Evolutionary conservation across 192 early-diverging fungal genomes (phyloP).

Genomic region (Coemansia sp.): DNA sequence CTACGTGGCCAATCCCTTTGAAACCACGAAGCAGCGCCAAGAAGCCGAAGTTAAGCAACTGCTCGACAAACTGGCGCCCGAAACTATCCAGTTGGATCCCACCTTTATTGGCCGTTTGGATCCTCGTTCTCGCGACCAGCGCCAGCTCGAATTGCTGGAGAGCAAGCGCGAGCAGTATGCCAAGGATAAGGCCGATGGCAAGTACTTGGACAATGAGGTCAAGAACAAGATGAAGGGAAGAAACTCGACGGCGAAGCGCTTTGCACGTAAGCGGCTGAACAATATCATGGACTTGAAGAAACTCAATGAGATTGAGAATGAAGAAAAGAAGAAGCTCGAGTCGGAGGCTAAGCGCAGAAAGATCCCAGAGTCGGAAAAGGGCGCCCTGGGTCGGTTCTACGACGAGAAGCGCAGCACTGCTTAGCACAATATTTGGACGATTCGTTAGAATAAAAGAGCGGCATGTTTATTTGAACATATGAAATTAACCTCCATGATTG

Average conservation of each 20-base stretch:
- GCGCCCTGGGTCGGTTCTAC: conserved; percentile 44
- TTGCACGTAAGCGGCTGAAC: conserved; percentile 74
- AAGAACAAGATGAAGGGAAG: conserved; percentile 51
- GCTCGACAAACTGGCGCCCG: conserved; percentile 92
- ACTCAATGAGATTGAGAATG: conserved; percentile 37
- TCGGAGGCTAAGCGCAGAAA: conserved; percentile 20
- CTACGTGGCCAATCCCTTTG: conserved; percentile 88
- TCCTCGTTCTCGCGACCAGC: conserved; percentile 53
- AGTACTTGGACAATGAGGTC: conserved; percentile 40
- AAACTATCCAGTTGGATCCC: conserved; percentile 89
- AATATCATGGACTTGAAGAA: conserved; percentile 78
- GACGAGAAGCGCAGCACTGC: conserved; percentile 29
- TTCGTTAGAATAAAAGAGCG: no score
- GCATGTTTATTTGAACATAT: neutral
- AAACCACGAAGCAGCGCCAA: conserved; percentile 85
- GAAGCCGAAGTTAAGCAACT: conserved; percentile 85
- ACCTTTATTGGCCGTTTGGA: conserved; percentile 80
- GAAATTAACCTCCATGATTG: neutral
- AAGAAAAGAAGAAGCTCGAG: conserved; percentile 30
- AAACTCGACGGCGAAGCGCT: conserved; percentile 72
- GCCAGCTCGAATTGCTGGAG: conserved; percentile 14
- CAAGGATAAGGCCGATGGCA: conserved; percentile 26
- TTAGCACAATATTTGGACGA: neutral
- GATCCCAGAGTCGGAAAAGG: conserved; percentile 38
- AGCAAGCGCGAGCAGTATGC: conserved; percentile 20